A percentile compares a stretch with the other conserved stretches of the same genome.
phyloP scores from a whole-genome alignment of 2,329 filamentous ascomycete genomes.

The Hypoxylon sp. region DNA sequence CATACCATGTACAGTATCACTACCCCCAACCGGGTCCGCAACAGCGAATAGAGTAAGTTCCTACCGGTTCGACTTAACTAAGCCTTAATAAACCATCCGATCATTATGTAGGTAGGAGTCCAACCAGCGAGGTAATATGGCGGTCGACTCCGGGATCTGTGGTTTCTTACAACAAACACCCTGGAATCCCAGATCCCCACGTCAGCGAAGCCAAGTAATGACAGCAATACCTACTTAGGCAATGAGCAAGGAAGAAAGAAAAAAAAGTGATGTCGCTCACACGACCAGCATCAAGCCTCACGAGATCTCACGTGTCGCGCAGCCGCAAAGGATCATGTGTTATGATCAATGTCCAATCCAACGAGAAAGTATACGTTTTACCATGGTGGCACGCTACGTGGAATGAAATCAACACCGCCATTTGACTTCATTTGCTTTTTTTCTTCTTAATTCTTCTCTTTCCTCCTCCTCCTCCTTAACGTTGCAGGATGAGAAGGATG shows the following conservation, averaged over 20 bases:
- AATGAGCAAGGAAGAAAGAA: too few species aligned
- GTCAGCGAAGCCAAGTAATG: too few species aligned
- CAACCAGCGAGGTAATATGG: slow-evolving; percentile 20
- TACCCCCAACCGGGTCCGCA: too few species aligned
- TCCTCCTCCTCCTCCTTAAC: too few species aligned
- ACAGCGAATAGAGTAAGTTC: too few species aligned
- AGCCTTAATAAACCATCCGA: slow-evolving; percentile 20
- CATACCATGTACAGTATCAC: not conserved
- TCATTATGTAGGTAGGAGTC: too few species aligned
- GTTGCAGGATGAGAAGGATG: slow-evolving; percentile 32
- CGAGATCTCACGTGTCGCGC: slow-evolving; percentile 32
- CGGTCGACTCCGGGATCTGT: slow-evolving; percentile 29
- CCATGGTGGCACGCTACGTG: slow-evolving; percentile 16
- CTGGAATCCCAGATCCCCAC: slow-evolving; percentile 21
- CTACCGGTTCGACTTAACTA: slow-evolving; percentile 13
- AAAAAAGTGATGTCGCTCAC: too few species aligned
- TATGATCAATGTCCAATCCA: slow-evolving; percentile 12
- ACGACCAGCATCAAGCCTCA: slow-evolving; percentile 20
- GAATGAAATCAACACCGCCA: slow-evolving; percentile 8
- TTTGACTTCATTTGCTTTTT: slow-evolving; percentile 1
- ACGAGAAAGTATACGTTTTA: slow-evolving; percentile 13
- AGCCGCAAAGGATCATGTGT: slow-evolving; percentile 35
- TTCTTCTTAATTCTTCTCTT: not conserved
- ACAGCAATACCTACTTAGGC: slow-evolving; percentile 1
- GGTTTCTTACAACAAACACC: slow-evolving; percentile 17